Percentiles rank a stretch among this genome's conserved stretches.
Evolutionary conservation across 1,284 basidiomycete genomes (phyloP).

Genomic region (Cryptococcus sp.): DNA sequence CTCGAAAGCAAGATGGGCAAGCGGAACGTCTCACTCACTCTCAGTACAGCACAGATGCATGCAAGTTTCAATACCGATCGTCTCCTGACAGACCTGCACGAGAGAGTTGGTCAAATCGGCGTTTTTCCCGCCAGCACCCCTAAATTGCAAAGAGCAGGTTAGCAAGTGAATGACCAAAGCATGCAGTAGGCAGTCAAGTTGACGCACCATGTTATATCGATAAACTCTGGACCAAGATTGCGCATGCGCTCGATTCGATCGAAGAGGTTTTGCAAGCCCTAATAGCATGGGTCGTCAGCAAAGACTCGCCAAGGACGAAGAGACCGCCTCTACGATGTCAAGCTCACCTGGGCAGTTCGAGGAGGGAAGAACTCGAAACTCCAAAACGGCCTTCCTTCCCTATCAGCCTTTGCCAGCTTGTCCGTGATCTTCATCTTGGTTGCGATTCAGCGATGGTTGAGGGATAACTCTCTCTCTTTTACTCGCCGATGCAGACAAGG

Average conservation of each 20-base stretch:
- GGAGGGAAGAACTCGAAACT: conserved; percentile 97
- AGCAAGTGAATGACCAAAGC: too few relatives aligned
- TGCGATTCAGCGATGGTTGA: not conserved
- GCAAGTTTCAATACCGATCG: conserved; percentile 93
- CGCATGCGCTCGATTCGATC: conserved; percentile 99
- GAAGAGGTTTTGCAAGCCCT: conserved; percentile 90
- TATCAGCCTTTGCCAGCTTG: conserved; percentile 78
- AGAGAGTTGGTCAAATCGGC: conserved; percentile 91
- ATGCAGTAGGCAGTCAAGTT: not conserved
- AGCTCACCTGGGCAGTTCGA: conserved; percentile 78
- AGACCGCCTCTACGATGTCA: not conserved
- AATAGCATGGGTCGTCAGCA: not conserved
- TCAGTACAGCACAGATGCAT: conserved; percentile 99
- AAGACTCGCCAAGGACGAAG: too few relatives aligned
- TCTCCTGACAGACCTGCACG: conserved; percentile 89
- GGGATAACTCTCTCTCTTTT: not conserved
- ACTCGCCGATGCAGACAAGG: not conserved
- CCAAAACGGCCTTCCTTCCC: conserved; percentile 86
- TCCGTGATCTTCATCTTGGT: conserved; percentile 80
- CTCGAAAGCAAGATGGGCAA: not conserved
- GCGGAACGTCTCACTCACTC: conserved; percentile 54
- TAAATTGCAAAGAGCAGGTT: conserved; percentile 42
- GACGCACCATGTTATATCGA: conserved; percentile 91
- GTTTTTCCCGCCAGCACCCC: conserved; percentile 94
- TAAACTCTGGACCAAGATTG: conserved; percentile 91